phyloP scores from a whole-genome alignment of 2,329 filamentous ascomycete genomes.

The Falciphora oryzae region DNA sequence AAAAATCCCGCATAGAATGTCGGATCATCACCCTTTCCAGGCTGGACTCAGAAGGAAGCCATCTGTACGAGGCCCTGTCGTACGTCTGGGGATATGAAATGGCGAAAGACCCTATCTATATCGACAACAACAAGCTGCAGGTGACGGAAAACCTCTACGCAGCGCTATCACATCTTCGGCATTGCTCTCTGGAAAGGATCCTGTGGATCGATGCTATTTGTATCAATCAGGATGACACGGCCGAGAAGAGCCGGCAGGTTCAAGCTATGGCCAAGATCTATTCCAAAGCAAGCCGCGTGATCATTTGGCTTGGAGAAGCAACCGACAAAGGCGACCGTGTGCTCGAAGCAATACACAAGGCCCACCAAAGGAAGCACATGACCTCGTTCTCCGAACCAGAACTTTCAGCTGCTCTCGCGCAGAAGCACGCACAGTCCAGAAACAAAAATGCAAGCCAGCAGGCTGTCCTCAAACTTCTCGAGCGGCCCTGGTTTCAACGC shows the following conservation, averaged over 20 bases:
- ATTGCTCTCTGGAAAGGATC: not conserved
- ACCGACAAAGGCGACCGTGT: no score
- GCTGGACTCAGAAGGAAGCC: not conserved
- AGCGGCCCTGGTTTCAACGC: no score
- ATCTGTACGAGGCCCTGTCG: slow-evolving; percentile 17
- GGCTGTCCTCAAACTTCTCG: no score
- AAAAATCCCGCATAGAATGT: slow-evolving; percentile 11
- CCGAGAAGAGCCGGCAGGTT: not conserved
- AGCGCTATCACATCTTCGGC: not conserved
- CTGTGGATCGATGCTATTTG: slow-evolving; percentile 4
- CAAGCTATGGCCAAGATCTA: slow-evolving; percentile 1
- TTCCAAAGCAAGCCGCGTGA: not conserved
- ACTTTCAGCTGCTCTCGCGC: no score
- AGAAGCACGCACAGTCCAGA: no score
- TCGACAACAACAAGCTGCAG: slow-evolving; percentile 2
- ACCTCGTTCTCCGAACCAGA: no score
- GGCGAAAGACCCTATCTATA: not conserved
- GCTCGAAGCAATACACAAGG: no score
- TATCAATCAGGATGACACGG: slow-evolving; percentile 1
- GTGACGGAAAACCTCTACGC: not conserved
- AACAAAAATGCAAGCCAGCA: no score
- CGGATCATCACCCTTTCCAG: slow-evolving; percentile 13
- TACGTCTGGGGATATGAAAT: slow-evolving; percentile 15
- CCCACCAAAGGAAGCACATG: no score
- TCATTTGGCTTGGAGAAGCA: slow-evolving; percentile 1